phyloP scores from a whole-genome alignment of 176 grass and related monocot genomes.

The Zoysia pacifica region DNA sequence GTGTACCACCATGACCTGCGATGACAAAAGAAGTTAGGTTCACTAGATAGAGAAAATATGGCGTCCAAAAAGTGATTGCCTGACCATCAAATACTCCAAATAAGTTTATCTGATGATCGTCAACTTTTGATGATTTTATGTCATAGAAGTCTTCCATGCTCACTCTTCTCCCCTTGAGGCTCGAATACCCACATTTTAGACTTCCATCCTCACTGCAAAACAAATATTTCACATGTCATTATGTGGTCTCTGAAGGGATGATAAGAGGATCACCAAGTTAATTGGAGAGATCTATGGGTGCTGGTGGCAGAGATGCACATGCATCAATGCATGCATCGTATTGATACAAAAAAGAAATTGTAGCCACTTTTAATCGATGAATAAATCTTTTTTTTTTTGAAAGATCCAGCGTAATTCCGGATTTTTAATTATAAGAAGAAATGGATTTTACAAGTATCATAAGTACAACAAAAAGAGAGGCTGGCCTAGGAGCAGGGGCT shows the following conservation, averaged over 20 bases:
- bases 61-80: slow-evolving; percentile 25
- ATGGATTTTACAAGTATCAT: no score
- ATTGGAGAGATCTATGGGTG: neutral
- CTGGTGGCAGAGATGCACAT: neutral
- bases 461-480: no score
- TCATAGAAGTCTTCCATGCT: slow-evolving; percentile 85
- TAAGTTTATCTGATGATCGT: slow-evolving; percentile 61
- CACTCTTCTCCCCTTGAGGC: slow-evolving; percentile 80
- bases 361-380: neutral
- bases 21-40: slow-evolving; percentile 41
- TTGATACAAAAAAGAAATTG: neutral
- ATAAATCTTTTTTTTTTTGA: neutral
- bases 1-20: slow-evolving; percentile 83
- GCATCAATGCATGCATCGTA: neutral
- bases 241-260: neutral
- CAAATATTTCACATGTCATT: slow-evolving; percentile 13
- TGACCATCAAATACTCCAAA: slow-evolving; percentile 94
- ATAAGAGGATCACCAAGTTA: slow-evolving; percentile 19
- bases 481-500: no score
- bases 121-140: slow-evolving; percentile 58
- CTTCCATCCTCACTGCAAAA: slow-evolving; percentile 71
- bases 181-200: slow-evolving; percentile 77
- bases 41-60: slow-evolving; percentile 18
- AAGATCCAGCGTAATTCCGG: no score
- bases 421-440: no score